Percentiles rank a stretch among this genome's conserved stretches.
phyloP scores from a whole-genome alignment of 305 asterid genomes.

The Rubia balearica region DNA sequence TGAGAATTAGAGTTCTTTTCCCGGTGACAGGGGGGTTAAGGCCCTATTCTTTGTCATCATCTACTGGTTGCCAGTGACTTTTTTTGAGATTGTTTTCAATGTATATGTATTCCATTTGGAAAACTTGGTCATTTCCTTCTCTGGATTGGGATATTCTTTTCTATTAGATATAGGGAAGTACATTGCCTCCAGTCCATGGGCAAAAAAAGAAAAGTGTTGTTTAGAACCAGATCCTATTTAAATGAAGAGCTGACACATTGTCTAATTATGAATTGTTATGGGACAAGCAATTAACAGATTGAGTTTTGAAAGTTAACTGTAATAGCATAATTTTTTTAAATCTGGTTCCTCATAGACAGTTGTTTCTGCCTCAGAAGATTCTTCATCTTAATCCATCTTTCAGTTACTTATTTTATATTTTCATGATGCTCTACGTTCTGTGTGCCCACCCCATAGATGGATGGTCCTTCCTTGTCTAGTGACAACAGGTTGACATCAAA shows the following conservation, averaged over 20 bases:
- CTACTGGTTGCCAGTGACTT: neutral
- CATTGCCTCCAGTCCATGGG: neutral
- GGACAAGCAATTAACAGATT: neutral
- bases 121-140: neutral
- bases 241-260: neutral
- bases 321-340: neutral
- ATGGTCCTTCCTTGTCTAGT: constrained; percentile 7
- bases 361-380: neutral
- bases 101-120: neutral
- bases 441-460: neutral
- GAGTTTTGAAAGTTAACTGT: neutral
- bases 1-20: neutral
- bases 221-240: neutral
- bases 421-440: neutral
- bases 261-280: neutral
- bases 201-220: neutral
- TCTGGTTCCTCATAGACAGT: neutral
- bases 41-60: neutral
- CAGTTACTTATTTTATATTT: neutral
- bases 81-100: neutral
- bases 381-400: neutral
- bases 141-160: neutral
- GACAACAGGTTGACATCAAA: neutral
- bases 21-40: neutral
- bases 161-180: neutral